Evolutionary conservation across 345 rosid species (phyloP), one percentile per base, ranked within the genome.

Genomic region (Salix caprea): DNA sequence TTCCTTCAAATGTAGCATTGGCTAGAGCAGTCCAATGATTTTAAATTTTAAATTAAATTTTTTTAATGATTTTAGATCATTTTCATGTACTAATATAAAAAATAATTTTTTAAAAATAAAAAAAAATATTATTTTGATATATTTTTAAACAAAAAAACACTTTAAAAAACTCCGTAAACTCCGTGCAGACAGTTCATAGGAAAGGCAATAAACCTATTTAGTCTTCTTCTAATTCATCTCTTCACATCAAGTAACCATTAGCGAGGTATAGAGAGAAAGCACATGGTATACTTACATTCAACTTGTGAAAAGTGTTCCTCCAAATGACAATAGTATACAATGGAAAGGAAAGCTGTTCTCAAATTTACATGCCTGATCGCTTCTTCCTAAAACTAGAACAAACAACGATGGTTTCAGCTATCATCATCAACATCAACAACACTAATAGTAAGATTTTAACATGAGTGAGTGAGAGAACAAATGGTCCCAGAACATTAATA

Each of bases 291-390:
- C 28, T 67, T 71, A 71, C 74, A 44, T 80, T 67, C 77, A 66
- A 69, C 39, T 67, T 48, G 61, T 64, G 28, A 42, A 36, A 44
- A 61, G 19, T 48, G 62, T 72, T 78, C 75, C 77, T 77, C 73
- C 65, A 56, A 46, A 74, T 71, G 54, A 68, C 50, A 78, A 32
- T 71, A 77, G 79, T 81, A 77, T 82, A 81, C 87, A 86, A 73
- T 36, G 71, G 50, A 64, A 67, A 50, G 76, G 73, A 72, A 54
- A 73, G 85, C 76, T 82, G 80, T 83, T 87, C 85, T 84, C 90
- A 80, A 81, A 89, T 86, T 88, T 88, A 90, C 87, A 88, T 78
- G 87, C 88, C 73, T 52, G 78, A 78, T 81, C 73, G 85, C 82
- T 78, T 81, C 84, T 83, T 80, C 77, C 83, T 71, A 72, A 58